These are phyloP conservation scores for Linnemannia exigua DNA, from an alignment of 192 early-diverging fungal species.

Conservation along the genomic window DNA sequence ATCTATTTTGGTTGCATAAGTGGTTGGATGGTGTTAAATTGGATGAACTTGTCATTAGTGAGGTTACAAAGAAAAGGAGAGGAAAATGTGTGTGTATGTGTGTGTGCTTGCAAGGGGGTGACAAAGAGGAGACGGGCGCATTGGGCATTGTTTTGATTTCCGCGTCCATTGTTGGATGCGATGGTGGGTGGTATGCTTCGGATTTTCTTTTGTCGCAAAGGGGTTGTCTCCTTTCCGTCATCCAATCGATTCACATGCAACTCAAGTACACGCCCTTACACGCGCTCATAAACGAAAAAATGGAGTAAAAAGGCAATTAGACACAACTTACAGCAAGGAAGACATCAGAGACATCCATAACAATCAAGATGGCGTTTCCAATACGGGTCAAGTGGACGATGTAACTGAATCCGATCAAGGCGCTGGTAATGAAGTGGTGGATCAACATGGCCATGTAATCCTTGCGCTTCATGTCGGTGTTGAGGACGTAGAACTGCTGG, in stretches of 20 bases:
- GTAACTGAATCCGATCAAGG: constrained; percentile 75
- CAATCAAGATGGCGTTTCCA: constrained; percentile 83
- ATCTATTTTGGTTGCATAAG: constrained; percentile 35
- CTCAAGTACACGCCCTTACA: not conserved
- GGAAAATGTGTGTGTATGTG: not conserved
- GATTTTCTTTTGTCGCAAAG: not conserved
- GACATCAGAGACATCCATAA: constrained; percentile 87
- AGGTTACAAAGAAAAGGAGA: not conserved
- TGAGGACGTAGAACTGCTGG: constrained; percentile 82
- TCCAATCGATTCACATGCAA: not conserved
- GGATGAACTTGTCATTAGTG: not conserved
- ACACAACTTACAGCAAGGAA: constrained; percentile 71
- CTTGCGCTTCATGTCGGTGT: constrained; percentile 82
- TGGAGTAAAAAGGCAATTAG: not conserved
- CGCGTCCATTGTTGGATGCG: too few species aligned
- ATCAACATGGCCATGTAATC: constrained; percentile 78
- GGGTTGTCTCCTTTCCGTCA: not conserved
- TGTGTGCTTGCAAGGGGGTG: not conserved
- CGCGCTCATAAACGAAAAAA: not conserved
- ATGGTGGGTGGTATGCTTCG: not conserved
- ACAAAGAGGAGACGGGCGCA: not conserved
- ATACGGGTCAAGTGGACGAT: constrained; percentile 79
- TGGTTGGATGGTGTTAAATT: not conserved
- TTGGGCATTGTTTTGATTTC: not conserved
- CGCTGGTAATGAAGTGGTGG: constrained; percentile 85